Evolutionary conservation across 345 rosid genomes (phyloP).

Genomic region (Pelargonium nanum): DNA sequence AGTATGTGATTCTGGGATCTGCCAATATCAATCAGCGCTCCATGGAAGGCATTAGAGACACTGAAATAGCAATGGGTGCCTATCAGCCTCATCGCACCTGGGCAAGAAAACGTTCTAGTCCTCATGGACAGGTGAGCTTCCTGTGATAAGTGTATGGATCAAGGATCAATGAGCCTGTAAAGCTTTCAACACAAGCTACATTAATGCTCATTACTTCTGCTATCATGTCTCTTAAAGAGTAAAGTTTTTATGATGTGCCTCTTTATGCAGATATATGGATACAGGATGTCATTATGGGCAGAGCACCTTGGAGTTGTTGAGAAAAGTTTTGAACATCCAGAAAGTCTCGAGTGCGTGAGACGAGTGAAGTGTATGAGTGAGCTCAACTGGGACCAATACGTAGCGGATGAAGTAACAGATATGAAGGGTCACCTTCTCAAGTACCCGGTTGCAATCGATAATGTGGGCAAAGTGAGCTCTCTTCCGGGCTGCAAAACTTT

Average conservation of each 20-base stretch:
- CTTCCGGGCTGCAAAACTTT: conserved; percentile 56
- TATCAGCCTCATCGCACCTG: conserved; percentile 70
- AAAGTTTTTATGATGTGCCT: not conserved
- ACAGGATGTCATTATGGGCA: conserved; percentile 88
- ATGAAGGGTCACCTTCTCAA: conserved; percentile 75
- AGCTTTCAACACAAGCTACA: too few relatives aligned
- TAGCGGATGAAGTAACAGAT: conserved; percentile 45
- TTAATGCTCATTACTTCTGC: not conserved
- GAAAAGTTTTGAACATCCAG: conserved; percentile 64
- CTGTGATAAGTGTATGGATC: not conserved
- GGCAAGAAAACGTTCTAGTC: conserved; percentile 37
- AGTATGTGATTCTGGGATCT: conserved; percentile 76
- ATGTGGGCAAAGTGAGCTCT: conserved; percentile 56
- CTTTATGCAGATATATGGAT: conserved; percentile 56
- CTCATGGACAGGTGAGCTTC: conserved; percentile 60
- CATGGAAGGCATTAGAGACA: conserved; percentile 85
- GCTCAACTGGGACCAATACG: conserved; percentile 59
- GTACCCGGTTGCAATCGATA: conserved; percentile 70
- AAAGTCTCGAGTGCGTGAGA: conserved; percentile 63
- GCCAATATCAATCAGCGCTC: conserved; percentile 97
- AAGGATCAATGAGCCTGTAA: too few relatives aligned
- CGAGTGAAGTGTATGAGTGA: conserved; percentile 57
- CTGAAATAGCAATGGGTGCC: conserved; percentile 96
- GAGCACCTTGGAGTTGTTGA: conserved; percentile 72
- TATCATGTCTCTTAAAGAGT: not conserved